Evolutionary conservation across 768 basidiomycete genomes (phyloP).

Genomic region (Russula lepida): DNA sequence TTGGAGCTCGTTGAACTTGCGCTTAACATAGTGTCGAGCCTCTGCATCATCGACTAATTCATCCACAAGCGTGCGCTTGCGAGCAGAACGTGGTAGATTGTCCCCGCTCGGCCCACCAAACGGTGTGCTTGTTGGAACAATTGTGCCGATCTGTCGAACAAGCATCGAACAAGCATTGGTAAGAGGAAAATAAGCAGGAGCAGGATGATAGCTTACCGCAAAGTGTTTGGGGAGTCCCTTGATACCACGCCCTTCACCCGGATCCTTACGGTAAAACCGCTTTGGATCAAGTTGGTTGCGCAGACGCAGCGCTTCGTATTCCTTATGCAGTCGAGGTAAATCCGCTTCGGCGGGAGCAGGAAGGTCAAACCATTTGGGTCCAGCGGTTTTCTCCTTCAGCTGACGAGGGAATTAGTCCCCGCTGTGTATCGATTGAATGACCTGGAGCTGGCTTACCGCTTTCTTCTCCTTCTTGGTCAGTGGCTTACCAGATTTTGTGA

Average conservation of each 20-base stretch:
- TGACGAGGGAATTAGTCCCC: constrained; percentile 25
- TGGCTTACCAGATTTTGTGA: constrained; percentile 52
- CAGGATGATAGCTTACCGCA: constrained; percentile 45
- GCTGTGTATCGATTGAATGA: constrained; percentile 1
- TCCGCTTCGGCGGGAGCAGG: constrained; percentile 77
- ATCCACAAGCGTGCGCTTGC: constrained; percentile 81
- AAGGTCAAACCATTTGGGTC: constrained; percentile 81
- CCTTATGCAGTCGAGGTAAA: constrained; percentile 67
- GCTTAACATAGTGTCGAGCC: constrained; percentile 81
- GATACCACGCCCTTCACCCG: constrained; percentile 76
- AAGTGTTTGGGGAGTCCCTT: constrained; percentile 85
- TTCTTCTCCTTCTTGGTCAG: constrained; percentile 67
- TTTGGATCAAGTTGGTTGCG: constrained; percentile 89
- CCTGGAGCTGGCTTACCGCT: constrained; percentile 41
- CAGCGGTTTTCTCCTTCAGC: constrained; percentile 66
- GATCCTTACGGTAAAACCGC: constrained; percentile 81
- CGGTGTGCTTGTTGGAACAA: constrained; percentile 59
- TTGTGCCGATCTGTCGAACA: constrained; percentile 60
- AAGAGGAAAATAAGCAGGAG: neutral
- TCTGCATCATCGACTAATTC: constrained; percentile 86
- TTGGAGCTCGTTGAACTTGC: constrained; percentile 79
- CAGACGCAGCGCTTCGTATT: constrained; percentile 80
- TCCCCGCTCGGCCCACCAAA: constrained; percentile 63
- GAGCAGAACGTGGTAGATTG: constrained; percentile 57
- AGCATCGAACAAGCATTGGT: too few species aligned